A percentile compares a stretch with the other conserved stretches of the same genome.
phyloP scores from a whole-genome alignment of 2,329 filamentous ascomycete species.

The Penicillium sp. region DNA sequence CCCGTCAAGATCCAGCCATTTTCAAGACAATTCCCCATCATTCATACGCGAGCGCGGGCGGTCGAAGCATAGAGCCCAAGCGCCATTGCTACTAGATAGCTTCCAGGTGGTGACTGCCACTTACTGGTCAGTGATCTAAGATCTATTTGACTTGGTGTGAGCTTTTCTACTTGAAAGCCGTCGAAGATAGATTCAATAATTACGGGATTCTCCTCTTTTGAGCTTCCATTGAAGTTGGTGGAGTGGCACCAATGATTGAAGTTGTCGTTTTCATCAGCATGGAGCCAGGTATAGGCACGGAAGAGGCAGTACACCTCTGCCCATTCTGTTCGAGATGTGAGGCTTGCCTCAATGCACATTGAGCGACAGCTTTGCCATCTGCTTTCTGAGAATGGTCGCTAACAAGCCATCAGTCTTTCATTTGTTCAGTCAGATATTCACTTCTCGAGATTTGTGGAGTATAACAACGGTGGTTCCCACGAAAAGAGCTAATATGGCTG shows the following conservation, averaged over 20 bases:
- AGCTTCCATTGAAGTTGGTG: conserved; percentile 3
- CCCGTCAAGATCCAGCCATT: neutral
- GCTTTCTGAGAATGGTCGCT: too few species aligned
- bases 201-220: conserved; percentile 14
- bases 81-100: too few species aligned
- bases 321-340: neutral
- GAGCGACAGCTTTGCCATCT: too few species aligned
- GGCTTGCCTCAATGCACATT: too few species aligned
- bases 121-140: neutral
- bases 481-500: conserved; percentile 5
- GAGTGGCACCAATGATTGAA: neutral
- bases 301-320: neutral
- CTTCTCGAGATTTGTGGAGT: conserved; percentile 3
- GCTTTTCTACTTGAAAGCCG: neutral
- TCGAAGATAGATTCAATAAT: neutral
- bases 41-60: too few species aligned
- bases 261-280: conserved; percentile 11
- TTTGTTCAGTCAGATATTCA: neutral
- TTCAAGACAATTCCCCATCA: neutral
- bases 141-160: neutral
- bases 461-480: conserved; percentile 4
- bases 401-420: too few species aligned
- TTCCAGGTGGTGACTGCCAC: too few species aligned
- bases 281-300: conserved; percentile 5
- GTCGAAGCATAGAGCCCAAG: too few species aligned